Evolutionary conservation across 371 early-diverging fungal genomes (phyloP).

Genomic region (Lichtheimia ornata): DNA sequence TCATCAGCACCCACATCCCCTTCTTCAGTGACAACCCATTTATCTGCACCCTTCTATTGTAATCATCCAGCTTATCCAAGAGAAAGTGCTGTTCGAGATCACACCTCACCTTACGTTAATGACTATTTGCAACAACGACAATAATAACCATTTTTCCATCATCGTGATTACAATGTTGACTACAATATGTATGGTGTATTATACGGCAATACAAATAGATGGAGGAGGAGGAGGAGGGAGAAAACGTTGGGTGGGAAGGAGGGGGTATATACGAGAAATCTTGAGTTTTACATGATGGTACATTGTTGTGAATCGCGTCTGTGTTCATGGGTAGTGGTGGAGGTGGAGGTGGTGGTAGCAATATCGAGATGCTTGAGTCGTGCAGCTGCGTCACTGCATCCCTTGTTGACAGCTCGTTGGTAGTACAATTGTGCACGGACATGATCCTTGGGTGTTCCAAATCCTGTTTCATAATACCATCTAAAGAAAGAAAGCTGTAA

Average conservation of each 20-base stretch:
- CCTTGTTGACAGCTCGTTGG: slow-evolving; percentile 23
- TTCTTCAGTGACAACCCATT: too few relatives aligned
- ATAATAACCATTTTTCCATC: not conserved
- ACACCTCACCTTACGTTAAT: too few relatives aligned
- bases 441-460: slow-evolving; percentile 24
- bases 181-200: not conserved
- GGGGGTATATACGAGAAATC: not conserved
- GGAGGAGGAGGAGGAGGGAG: not conserved
- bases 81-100: too few relatives aligned
- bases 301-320: slow-evolving; percentile 1
- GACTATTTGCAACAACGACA: too few relatives aligned
- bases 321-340: too few relatives aligned
- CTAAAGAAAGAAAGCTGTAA: slow-evolving; percentile 10
- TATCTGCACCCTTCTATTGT: too few relatives aligned
- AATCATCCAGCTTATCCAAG: too few relatives aligned
- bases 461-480: slow-evolving; percentile 32
- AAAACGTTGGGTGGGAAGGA: too few relatives aligned
- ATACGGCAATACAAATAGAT: not conserved
- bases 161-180: not conserved
- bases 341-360: too few relatives aligned
- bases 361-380: slow-evolving; percentile 3
- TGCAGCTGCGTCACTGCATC: slow-evolving; percentile 18
- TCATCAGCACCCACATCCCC: too few relatives aligned
- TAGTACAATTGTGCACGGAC: slow-evolving; percentile 23
- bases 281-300: slow-evolving; percentile 3